Conservation (phyloP, 768 basidiomycete genomes). For the Dioszegia aurantiaca region DNA sequence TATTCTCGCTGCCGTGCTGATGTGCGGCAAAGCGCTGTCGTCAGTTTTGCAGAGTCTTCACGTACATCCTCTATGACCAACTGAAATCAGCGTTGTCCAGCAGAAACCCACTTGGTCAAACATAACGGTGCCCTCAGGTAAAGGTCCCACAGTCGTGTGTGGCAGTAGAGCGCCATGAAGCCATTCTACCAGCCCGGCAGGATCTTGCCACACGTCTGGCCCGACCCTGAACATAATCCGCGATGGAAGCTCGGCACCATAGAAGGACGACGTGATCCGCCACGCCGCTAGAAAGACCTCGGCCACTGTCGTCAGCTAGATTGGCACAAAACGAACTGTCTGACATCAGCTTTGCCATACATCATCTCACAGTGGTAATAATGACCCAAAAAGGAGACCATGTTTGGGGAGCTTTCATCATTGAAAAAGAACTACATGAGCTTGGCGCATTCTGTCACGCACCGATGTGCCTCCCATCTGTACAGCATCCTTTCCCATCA, state of each 20-base stretch:
- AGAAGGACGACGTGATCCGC: conserved; percentile 24
- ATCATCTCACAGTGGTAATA: not conserved
- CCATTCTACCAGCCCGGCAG: conserved; percentile 39
- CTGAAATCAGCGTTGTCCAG: conserved; percentile 1
- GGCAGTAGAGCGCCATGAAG: conserved; percentile 32
- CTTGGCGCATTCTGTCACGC: conserved; percentile 6
- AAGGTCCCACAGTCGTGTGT: conserved; percentile 23
- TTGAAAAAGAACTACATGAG: conserved; percentile 37
- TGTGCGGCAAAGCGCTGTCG: not conserved
- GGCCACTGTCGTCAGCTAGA: conserved; percentile 13
- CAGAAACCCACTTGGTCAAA: conserved; percentile 29
- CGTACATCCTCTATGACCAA: conserved; percentile 34
- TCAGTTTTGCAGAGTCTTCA: not conserved
- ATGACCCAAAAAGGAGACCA: not conserved
- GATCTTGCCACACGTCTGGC: conserved; percentile 39
- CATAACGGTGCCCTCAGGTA: conserved; percentile 21
- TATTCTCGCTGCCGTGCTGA: not conserved
- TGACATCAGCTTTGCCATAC: not conserved
- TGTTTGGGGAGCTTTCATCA: conserved; percentile 23
- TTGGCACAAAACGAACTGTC: not conserved
- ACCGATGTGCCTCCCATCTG: conserved; percentile 33
- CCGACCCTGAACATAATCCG: conserved; percentile 33
- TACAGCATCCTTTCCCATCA: conserved; percentile 30
- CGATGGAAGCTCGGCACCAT: conserved; percentile 27
- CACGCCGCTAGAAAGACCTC: conserved; percentile 44